Evolutionary conservation across 345 rosid species (phyloP), one percentile per base, ranked within the genome.

Genomic region (Eucalyptus camaldulensis): DNA sequence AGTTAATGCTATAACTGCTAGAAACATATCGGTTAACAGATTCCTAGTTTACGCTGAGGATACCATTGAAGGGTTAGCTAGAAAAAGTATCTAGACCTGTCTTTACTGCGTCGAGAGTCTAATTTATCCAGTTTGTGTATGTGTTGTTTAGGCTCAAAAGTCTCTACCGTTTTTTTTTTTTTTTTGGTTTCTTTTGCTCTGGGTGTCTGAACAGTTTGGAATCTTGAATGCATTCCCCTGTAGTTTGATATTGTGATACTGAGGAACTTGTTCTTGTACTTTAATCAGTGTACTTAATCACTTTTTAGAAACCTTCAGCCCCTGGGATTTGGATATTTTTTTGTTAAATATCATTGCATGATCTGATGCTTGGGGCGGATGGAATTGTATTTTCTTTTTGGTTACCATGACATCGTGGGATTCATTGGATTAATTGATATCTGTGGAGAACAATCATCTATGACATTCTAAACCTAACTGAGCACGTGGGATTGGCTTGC

Each of bases 1-100:
- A 96, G 94, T 90, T 92, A 31, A 72, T 51, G 43, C n/a, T 88
- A 40, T 90, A 85, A 72, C 87, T 5, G 87, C 49, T 33, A n/a
- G 37, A 49, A n/a, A 24, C 69, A 3, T n/a, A 27, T 45, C 53
- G 6, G 44, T 51, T 86, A 19, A 45, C 45, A 8, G 45, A 37
- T 37, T 37, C 45, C 45, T 37, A 86, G 27, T 33, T 86, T 50
- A 56, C 13, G 60, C 10, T 6, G 87, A 86, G 43, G 29, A 86
- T 86, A 15, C 43, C 87, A 3, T 86, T 51, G 65, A 50, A 56
- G 62, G 45, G 45, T 37, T 72, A 37, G 83, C 83, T 72, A 72
- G 45, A 37, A 72, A 69, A 72, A 72, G 83, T 33, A 37, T 72
- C 83, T 72, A 72, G 45, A 37, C 13, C 83, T 72, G 83, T 72